phyloP scores from a whole-genome alignment of 2,329 filamentous ascomycete genomes.

The Elsinoe ampelina region DNA sequence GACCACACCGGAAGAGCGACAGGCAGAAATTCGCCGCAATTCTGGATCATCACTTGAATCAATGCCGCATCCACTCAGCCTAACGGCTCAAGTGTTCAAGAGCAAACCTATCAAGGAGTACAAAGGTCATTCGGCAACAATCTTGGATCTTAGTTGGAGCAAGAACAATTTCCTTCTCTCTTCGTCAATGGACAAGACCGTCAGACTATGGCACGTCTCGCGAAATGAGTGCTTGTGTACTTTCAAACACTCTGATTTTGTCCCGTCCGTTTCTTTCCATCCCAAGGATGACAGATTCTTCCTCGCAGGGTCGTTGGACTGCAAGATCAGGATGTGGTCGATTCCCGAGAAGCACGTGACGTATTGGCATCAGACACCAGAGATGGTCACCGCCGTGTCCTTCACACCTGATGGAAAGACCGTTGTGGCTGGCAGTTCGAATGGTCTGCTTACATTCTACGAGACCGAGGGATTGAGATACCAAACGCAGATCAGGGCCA shows the following conservation, averaged over 20 bases:
- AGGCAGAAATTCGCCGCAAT: conserved; percentile 62
- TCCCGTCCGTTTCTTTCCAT: conserved; percentile 90
- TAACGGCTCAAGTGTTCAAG: conserved; percentile 86
- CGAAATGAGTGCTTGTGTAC: conserved; percentile 79
- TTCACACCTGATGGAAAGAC: conserved; percentile 89
- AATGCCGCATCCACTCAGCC: conserved; percentile 18
- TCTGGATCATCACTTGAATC: conserved; percentile 35
- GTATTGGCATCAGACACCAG: conserved; percentile 64
- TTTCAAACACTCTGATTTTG: conserved; percentile 91
- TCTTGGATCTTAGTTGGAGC: conserved; percentile 92
- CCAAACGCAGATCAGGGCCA: conserved; percentile 81
- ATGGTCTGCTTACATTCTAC: conserved; percentile 79
- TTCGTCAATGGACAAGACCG: conserved; percentile 96
- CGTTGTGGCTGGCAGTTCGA: conserved; percentile 79
- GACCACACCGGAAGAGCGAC: conserved; percentile 68
- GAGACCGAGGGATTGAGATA: conserved; percentile 84
- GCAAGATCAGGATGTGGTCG: conserved; percentile 83
- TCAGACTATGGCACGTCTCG: conserved; percentile 85
- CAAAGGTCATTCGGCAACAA: conserved; percentile 70
- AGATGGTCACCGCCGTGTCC: conserved; percentile 87
- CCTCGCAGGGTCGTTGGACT: conserved; percentile 83
- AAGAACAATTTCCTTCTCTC: conserved; percentile 97
- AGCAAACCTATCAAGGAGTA: conserved; percentile 72
- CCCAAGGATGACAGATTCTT: conserved; percentile 95
- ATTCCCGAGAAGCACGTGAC: conserved; percentile 94